Evolutionary conservation across 495 filamentous ascomycete species (phyloP).

Genomic region (Hypoxylon crocopeplum): DNA sequence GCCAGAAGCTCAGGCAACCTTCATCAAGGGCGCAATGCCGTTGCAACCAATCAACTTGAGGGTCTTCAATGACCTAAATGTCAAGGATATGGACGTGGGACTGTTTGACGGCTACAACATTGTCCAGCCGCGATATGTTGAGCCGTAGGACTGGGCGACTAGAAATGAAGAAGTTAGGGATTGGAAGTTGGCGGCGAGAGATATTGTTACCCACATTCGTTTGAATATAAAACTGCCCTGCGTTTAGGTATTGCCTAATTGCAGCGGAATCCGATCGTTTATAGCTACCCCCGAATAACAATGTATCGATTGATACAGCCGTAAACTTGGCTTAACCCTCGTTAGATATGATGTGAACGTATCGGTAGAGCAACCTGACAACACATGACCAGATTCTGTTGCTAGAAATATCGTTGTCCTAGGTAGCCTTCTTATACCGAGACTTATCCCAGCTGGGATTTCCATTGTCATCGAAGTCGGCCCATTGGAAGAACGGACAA

Average conservation of each 20-base stretch:
- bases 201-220: background rate
- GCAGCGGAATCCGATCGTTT: background rate
- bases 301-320: background rate
- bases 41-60: slow-evolving; percentile 42
- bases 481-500: slow-evolving; percentile 89
- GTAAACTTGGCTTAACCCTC: background rate
- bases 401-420: background rate
- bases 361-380: background rate
- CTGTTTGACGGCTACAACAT: slow-evolving; percentile 39
- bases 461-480: slow-evolving; percentile 86
- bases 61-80: slow-evolving; percentile 41
- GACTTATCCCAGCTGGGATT: slow-evolving; percentile 69
- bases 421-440: slow-evolving; percentile 30
- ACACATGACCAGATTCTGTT: background rate
- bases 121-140: slow-evolving; percentile 42
- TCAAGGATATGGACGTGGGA: slow-evolving; percentile 33
- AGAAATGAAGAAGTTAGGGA: background rate
- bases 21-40: background rate
- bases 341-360: background rate
- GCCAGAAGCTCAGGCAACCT: slow-evolving; percentile 26
- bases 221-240: background rate
- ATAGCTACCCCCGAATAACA: background rate
- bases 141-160: slow-evolving; percentile 37
- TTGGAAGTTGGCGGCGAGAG: background rate
- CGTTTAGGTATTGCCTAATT: background rate